Evolutionary conservation across 768 basidiomycete genomes (phyloP), one percentile per base, ranked within the genome.

Genomic region (Suillus fuscotomentosus): DNA sequence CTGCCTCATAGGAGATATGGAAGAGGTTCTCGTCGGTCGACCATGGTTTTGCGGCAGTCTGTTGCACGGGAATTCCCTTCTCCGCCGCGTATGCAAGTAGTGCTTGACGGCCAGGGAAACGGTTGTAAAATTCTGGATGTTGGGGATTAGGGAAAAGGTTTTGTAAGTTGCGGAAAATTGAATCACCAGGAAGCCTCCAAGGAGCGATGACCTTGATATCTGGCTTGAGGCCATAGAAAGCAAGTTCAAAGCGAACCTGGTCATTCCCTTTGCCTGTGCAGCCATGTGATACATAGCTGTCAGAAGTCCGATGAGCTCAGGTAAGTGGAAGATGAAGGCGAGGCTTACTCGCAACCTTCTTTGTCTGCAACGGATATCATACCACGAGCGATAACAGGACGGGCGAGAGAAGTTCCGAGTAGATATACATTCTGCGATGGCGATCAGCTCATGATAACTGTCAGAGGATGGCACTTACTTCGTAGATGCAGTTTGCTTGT

Each of bases 251-350:
- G 66, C 97, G 94, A 71, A 99, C 97, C 80, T 99, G 97, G 78
- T 99, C 97, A 77, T 99, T 99, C 61, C 97, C 97, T 83, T 99
- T 99, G 61, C 97, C 97, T 60, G 97, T 99, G 85, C 97, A 99
- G 31, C 97, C 97, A 79, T 99, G 97, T 31, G 97, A 88, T 67
- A 99, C 97, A 74, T 85, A 99, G 77, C 95, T 97, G 56, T 15
- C 42, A 31, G 24, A 48, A 22, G 38, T 60, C 3, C 24, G 22
- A 15, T 57, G 42, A 31, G 42, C 47, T 61, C 31, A 63, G 22
- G 59, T 48, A n/a, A 41, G n/a, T 17, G 13, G 42, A 17, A 22
- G 15, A 55, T 27, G 36, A 55, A 0, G 34, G 0, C 20, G 3
- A 27, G 20, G 79, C 93, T 83, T 76, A 97, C 94, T 98, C 94